Conservation (phyloP, 768 basidiomycete species). For the Tulasnella sp. region DNA sequence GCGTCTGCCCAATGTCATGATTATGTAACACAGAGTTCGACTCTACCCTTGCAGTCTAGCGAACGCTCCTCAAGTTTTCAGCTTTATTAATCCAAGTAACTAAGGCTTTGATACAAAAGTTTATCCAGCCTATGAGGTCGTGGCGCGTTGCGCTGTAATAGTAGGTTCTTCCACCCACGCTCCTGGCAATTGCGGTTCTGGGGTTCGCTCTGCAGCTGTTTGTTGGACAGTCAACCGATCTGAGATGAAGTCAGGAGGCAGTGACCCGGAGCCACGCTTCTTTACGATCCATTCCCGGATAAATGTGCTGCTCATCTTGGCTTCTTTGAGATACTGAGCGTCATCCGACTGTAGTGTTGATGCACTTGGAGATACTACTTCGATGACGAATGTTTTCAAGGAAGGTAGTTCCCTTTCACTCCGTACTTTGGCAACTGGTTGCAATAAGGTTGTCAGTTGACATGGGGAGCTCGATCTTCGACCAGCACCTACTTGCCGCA, state of each 20-base stretch:
- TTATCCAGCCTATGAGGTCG: no score
- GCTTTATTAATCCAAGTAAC: no score
- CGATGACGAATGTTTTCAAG: constrained; percentile 64
- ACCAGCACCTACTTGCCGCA: constrained; percentile 43
- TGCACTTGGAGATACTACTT: constrained; percentile 68
- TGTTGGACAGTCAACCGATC: background rate
- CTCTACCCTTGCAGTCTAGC: no score
- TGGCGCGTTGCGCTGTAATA: no score
- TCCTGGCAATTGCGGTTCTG: constrained; percentile 5
- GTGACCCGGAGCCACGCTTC: background rate
- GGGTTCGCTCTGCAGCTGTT: background rate
- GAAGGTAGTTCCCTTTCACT: constrained; percentile 42
- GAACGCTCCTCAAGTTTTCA: no score
- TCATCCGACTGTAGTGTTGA: constrained; percentile 52
- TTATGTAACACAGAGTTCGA: background rate
- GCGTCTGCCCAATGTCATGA: background rate
- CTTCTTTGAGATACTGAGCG: constrained; percentile 51
- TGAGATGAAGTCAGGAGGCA: background rate
- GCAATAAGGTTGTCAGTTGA: background rate
- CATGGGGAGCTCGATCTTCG: background rate
- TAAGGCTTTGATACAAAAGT: no score
- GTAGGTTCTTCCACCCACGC: background rate
- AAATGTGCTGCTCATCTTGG: constrained; percentile 90
- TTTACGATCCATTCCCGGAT: constrained; percentile 76
- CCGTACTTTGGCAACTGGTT: constrained; percentile 51